Conservation (phyloP, 192 early-diverging fungal species). For the Spizellomyces sp. region DNA sequence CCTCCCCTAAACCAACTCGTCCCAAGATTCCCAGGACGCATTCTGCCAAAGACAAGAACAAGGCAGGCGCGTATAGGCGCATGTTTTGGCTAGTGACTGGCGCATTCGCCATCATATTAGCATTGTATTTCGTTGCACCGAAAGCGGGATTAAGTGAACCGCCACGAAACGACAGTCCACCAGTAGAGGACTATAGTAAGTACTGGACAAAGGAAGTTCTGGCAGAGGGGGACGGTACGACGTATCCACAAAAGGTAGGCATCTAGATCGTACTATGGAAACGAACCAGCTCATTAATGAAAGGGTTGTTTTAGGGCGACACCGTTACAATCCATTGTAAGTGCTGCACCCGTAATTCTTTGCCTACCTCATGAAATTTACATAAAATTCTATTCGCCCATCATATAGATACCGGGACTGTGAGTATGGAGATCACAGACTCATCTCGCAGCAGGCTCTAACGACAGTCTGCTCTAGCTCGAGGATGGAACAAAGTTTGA, state of each 20-base stretch:
- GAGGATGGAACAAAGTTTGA: conserved; percentile 77
- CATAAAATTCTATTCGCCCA: neutral
- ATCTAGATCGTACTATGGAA: neutral
- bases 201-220: neutral
- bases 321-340: conserved; percentile 4
- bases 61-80: conserved; percentile 3
- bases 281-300: neutral
- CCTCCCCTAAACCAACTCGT: neutral
- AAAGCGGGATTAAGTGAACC: neutral
- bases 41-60: neutral
- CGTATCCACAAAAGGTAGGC: conserved; percentile 2
- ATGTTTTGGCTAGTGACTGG: neutral
- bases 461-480: conserved; percentile 15
- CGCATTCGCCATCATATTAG: neutral
- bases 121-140: conserved; percentile 2
- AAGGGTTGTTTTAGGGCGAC: neutral
- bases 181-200: neutral
- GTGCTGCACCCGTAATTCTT: neutral
- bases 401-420: neutral
- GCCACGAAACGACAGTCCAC: neutral
- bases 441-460: no score
- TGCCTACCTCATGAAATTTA: neutral
- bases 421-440: neutral
- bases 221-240: neutral
- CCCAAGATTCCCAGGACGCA: neutral